Conservation (phyloP, 306 rosid genomes). For the Acacia acuminata region DNA sequence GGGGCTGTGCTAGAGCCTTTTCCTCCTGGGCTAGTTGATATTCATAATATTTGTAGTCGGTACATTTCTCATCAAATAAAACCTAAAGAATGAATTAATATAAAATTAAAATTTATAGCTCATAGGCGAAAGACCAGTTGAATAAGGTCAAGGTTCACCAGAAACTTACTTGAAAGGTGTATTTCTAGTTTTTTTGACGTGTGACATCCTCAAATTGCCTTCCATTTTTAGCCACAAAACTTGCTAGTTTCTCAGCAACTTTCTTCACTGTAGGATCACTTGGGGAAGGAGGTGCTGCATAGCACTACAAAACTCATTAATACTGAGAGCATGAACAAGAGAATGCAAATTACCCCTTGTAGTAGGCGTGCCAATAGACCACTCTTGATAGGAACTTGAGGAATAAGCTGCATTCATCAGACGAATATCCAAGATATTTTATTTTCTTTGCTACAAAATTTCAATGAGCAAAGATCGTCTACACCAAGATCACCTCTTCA, state of each 20-base stretch:
- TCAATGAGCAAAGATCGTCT: slow-evolving; percentile 50
- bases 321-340: slow-evolving; percentile 98
- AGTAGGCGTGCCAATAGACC: slow-evolving; percentile 99
- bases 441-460: slow-evolving; percentile 64
- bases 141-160: slow-evolving; percentile 3
- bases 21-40: slow-evolving; percentile 85
- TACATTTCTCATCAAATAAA: slow-evolving; percentile 75
- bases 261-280: slow-evolving; percentile 98
- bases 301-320: slow-evolving; percentile 99
- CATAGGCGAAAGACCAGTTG: slow-evolving; percentile 16
- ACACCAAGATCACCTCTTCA: slow-evolving; percentile 45
- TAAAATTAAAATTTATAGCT: slow-evolving; percentile 17
- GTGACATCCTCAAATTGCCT: slow-evolving; percentile 97
- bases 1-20: slow-evolving; percentile 55
- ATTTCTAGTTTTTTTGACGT: slow-evolving; percentile 96
- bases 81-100: slow-evolving; percentile 44
- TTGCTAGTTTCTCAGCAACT: slow-evolving; percentile 98
- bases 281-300: slow-evolving; percentile 98
- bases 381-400: slow-evolving; percentile 86
- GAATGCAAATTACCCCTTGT: slow-evolving; percentile 99
- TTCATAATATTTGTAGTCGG: slow-evolving; percentile 91
- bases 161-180: slow-evolving; percentile 83
- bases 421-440: slow-evolving; percentile 88
- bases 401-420: slow-evolving; percentile 98
- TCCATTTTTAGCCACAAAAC: slow-evolving; percentile 99